Conservation (phyloP, 768 basidiomycete species). For the Peribolospora kevripleyi region DNA sequence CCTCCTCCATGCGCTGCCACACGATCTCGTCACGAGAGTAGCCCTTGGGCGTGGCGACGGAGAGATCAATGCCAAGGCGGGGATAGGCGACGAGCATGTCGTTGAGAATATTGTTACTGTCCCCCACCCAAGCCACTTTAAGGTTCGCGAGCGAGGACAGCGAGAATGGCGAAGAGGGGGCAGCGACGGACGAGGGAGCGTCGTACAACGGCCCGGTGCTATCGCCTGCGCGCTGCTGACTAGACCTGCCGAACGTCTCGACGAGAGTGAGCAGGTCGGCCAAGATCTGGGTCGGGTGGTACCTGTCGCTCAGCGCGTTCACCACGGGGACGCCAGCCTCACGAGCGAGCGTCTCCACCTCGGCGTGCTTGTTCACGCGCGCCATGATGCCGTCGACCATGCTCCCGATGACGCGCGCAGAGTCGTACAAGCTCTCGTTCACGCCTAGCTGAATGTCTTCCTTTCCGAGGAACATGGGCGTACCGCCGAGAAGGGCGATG, state of each 20-base stretch:
- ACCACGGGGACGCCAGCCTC: slow-evolving; percentile 81
- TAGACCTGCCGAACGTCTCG: slow-evolving; percentile 23
- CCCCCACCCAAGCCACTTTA: slow-evolving; percentile 80
- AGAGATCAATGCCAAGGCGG: slow-evolving; percentile 62
- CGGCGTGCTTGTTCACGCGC: slow-evolving; percentile 71
- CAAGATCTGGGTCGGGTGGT: slow-evolving; percentile 89
- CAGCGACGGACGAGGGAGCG: slow-evolving; percentile 1
- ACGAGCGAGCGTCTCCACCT: slow-evolving; percentile 79
- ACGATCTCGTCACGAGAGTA: slow-evolving; percentile 31
- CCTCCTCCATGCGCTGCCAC: slow-evolving; percentile 51
- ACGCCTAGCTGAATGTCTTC: slow-evolving; percentile 91
- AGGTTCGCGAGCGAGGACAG: slow-evolving; percentile 37
- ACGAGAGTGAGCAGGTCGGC: slow-evolving; percentile 79
- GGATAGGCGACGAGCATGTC: slow-evolving; percentile 94
- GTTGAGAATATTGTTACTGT: slow-evolving; percentile 81
- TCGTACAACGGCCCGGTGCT: slow-evolving; percentile 1
- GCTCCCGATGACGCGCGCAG: slow-evolving; percentile 64
- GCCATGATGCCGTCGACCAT: slow-evolving; percentile 97
- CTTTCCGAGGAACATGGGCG: slow-evolving; percentile 63
- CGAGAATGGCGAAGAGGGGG: slow-evolving; percentile 8
- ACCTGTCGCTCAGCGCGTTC: slow-evolving; percentile 83
- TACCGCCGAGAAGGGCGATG: slow-evolving; percentile 52
- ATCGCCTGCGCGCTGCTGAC: slow-evolving; percentile 23
- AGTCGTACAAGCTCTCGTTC: slow-evolving; percentile 66
- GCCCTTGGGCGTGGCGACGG: slow-evolving; percentile 51